Base-by-base conservation (phyloP, 2,329 filamentous ascomycete genomes). In the Colletotrichum limetticola region DNA sequence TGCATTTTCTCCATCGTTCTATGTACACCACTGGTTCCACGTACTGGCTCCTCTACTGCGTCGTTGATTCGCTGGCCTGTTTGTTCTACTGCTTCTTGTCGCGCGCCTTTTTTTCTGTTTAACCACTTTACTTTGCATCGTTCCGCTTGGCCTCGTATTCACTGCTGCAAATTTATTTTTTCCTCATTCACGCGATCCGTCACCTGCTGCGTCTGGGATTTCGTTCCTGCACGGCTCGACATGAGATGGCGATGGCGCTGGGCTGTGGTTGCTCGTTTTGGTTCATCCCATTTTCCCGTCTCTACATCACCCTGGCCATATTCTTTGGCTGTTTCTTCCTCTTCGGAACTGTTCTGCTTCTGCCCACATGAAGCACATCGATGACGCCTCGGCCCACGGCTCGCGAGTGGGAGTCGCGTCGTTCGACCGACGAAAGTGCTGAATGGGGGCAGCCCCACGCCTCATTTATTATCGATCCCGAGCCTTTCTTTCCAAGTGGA, bases 391-490 rank as follows among this genome's bases (percentile, higher is more conserved):
- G 37, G 52, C 58, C 32, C 46, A 62, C 66, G 60, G 37, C 37
- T 72, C 58, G 61, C 65, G 19, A 63, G 26, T 58, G 24, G 46
- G 28, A 53, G 53, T 63, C 42, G 30, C 65, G 65, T 68, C 57
- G 65, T 32, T 63, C 52, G 58, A 55, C 30, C 42, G 58, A 35
- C 65, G 58, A 68, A 59, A 37, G 55, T 53, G 37, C 46, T 56
- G 16, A 28, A 64, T 24, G 69, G 14, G 69, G 66, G 59, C 52
- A 26, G 66, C 66, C 63, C 69, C 69, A 72, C 69, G 66, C 42
- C 53, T 72, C 37, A 72, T 72, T 72, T 72, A 42, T 63, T n/a
- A 59, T 37, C 52, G 65, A 46, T 42, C 46, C 64, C 35, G 64
- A 61, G 46, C 30, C 42, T 49, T n/a, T 49, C 42, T 49, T 55